Percentiles rank a stretch among this genome's conserved stretches.
Evolutionary conservation across 768 basidiomycete species (phyloP).

Genomic region (Clavulina sp.): DNA sequence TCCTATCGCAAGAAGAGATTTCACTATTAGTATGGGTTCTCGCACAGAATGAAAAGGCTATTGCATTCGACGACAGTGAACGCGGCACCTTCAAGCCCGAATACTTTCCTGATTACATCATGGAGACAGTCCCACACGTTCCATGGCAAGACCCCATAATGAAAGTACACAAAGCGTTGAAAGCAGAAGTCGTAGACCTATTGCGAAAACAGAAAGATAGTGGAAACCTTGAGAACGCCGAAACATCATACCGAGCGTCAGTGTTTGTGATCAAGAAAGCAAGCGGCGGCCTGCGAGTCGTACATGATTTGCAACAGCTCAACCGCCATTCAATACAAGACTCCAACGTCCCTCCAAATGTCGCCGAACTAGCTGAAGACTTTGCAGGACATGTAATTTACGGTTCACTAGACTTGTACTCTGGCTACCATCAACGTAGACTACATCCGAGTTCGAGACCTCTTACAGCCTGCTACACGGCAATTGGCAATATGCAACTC

Average conservation of each 20-base stretch:
- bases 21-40: background rate
- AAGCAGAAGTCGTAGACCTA: background rate
- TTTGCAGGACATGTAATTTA: background rate
- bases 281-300: background rate
- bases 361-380: background rate
- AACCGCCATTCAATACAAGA: background rate
- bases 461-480: too few species aligned
- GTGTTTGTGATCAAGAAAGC: background rate
- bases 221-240: background rate
- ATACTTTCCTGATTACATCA: background rate
- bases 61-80: background rate
- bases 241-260: background rate
- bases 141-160: background rate
- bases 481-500: background rate
- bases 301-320: background rate
- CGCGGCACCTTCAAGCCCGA: background rate
- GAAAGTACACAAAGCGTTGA: background rate
- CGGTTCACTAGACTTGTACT: background rate
- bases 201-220: background rate
- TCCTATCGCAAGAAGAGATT: background rate
- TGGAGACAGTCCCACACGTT: background rate
- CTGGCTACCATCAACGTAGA: background rate
- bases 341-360: background rate
- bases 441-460: too few species aligned
- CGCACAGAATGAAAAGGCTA: background rate